A percentile compares a stretch with the other conserved stretches of the same genome.
phyloP scores from a whole-genome alignment of 148 eudicot genomes.

The Chenopodium suecicum region DNA sequence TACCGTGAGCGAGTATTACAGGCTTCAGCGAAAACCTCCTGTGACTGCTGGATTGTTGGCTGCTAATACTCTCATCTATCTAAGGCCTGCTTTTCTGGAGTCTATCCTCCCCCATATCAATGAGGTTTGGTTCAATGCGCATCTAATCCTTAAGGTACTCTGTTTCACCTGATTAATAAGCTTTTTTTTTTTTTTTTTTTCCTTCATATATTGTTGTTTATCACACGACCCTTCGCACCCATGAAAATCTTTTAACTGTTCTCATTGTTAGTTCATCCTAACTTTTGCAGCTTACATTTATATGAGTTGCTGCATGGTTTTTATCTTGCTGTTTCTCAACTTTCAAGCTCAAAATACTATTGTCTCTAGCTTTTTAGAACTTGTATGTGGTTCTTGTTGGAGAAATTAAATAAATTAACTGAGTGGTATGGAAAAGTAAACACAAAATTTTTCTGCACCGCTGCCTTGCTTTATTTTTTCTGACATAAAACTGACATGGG shows the following conservation, averaged over 20 bases:
- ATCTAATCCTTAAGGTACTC: conserved; percentile 43
- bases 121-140: conserved; percentile 45
- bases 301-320: not conserved
- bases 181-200: not conserved
- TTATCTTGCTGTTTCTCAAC: not conserved
- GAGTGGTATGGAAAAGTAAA: not conserved
- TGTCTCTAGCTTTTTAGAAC: not conserved
- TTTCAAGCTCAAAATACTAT: not conserved
- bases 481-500: not conserved
- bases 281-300: not conserved
- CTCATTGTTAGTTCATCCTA: not conserved
- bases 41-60: conserved; percentile 50
- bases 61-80: conserved; percentile 46
- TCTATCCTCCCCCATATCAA: conserved; percentile 35
- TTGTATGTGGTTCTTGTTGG: not conserved
- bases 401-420: not conserved
- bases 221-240: not conserved
- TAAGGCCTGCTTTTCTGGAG: conserved; percentile 46
- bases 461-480: not conserved
- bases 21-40: conserved; percentile 49
- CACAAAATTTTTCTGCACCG: no score
- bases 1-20: conserved; percentile 37
- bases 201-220: not conserved
- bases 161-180: not conserved
- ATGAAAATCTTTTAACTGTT: not conserved